A percentile compares a stretch with the other conserved stretches of the same genome.
phyloP scores from a whole-genome alignment of 1,284 basidiomycete genomes.

The Mycena sp. region DNA sequence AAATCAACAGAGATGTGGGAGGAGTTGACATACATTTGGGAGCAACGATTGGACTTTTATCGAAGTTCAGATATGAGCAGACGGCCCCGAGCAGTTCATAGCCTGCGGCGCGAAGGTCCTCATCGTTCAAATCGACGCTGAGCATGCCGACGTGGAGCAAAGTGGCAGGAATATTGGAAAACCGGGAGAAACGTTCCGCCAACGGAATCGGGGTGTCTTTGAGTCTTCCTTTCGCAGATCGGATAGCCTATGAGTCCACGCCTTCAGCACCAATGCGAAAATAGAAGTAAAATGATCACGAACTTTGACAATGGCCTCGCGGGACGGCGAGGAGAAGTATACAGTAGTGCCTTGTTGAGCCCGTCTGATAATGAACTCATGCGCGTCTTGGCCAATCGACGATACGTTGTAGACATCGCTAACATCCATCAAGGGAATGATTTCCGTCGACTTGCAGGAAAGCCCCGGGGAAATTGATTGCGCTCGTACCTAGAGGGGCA shows the following conservation, averaged over 20 bases:
- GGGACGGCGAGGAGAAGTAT: slow-evolving; percentile 73
- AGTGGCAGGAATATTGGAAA: slow-evolving; percentile 86
- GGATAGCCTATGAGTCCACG: slow-evolving; percentile 59
- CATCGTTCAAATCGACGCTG: slow-evolving; percentile 77
- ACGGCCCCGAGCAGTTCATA: slow-evolving; percentile 84
- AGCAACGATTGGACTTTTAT: slow-evolving; percentile 72
- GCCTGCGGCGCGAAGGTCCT: slow-evolving; percentile 79
- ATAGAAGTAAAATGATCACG: slow-evolving; percentile 6
- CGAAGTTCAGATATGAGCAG: slow-evolving; percentile 81
- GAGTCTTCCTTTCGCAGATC: slow-evolving; percentile 74
- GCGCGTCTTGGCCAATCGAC: slow-evolving; percentile 64
- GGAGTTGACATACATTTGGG: slow-evolving; percentile 63
- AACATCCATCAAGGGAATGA: slow-evolving; percentile 81
- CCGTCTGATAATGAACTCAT: slow-evolving; percentile 84
- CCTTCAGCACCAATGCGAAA: neutral
- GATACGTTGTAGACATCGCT: slow-evolving; percentile 87
- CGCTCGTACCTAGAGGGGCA: slow-evolving; percentile 62
- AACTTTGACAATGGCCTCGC: slow-evolving; percentile 83
- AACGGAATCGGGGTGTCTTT: slow-evolving; percentile 64
- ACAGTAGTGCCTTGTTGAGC: slow-evolving; percentile 74
- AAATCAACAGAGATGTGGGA: slow-evolving; percentile 10
- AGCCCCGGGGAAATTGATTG: slow-evolving; percentile 69
- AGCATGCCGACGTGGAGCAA: slow-evolving; percentile 85
- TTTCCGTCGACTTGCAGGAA: slow-evolving; percentile 80
- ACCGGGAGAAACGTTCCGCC: slow-evolving; percentile 75